Conservation (phyloP, 352 stramenopile genomes). For the Globisporangium irregulare region DNA sequence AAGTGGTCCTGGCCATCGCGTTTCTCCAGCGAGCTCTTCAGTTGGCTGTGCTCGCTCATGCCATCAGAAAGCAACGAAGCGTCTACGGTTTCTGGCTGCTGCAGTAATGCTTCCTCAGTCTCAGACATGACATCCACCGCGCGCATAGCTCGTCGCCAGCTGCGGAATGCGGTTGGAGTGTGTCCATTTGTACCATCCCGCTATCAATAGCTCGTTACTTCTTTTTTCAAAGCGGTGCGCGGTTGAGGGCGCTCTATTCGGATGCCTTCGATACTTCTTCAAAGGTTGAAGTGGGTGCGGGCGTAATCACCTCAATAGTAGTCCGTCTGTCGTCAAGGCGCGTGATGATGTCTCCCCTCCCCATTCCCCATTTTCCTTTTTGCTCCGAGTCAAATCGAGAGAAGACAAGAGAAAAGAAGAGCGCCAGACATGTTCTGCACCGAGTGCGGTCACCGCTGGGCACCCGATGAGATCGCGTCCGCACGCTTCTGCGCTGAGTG, state of each 20-base stretch:
- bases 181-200: neutral
- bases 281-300: neutral
- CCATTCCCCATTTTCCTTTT: neutral
- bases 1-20: neutral
- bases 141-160: neutral
- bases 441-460: constrained; percentile 80
- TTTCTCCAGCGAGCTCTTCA: neutral
- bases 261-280: neutral
- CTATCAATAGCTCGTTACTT: neutral
- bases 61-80: neutral
- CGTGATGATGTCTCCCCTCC: neutral
- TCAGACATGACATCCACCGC: neutral
- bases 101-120: neutral
- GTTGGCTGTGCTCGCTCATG: neutral
- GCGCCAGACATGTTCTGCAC: constrained; percentile 74
- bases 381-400: neutral
- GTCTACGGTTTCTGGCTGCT: neutral
- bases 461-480: constrained; percentile 72
- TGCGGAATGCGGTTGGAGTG: neutral
- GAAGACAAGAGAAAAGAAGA: neutral
- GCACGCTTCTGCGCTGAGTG: constrained; percentile 84
- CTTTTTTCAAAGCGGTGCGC: neutral
- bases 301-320: neutral
- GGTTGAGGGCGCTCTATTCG: neutral
- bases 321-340: neutral